These are phyloP conservation scores for Asterophora parasitica DNA, from an alignment of 768 basidiomycete genomes.

Conservation along the genomic window DNA sequence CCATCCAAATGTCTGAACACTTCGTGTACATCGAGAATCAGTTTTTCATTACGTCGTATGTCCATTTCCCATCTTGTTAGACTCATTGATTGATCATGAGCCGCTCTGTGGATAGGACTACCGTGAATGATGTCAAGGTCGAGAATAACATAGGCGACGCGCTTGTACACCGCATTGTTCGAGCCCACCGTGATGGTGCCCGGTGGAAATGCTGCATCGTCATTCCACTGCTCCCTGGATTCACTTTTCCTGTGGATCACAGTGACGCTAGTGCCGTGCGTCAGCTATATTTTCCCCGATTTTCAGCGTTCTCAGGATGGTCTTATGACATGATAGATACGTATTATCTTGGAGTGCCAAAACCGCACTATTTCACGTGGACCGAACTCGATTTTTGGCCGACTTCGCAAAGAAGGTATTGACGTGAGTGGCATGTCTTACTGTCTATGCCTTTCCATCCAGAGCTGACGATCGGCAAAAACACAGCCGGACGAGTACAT, in stretches of 20 bases:
- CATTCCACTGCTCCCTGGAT: constrained; percentile 90
- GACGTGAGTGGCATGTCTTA: constrained; percentile 54
- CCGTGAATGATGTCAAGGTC: constrained; percentile 77
- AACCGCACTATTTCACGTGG: constrained; percentile 86
- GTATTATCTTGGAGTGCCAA: constrained; percentile 94
- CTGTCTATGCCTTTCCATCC: constrained; percentile 1
- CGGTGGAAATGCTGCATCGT: constrained; percentile 92
- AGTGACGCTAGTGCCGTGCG: constrained; percentile 87
- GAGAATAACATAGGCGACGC: constrained; percentile 96
- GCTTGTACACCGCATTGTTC: constrained; percentile 83
- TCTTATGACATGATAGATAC: constrained; percentile 48
- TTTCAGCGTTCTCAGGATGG: neutral
- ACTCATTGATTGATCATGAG: constrained; percentile 1
- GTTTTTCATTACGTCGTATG: constrained; percentile 87
- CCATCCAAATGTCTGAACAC: constrained; percentile 90
- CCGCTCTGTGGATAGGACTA: constrained; percentile 49
- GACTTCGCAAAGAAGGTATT: constrained; percentile 82
- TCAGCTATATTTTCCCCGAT: constrained; percentile 10
- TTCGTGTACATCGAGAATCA: constrained; percentile 99
- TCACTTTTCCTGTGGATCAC: constrained; percentile 89
- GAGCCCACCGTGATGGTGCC: constrained; percentile 74
- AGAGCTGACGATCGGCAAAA: constrained; percentile 8
- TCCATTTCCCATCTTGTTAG: neutral
- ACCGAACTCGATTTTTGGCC: constrained; percentile 84
- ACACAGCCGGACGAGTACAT: constrained; percentile 88